Conservation (phyloP, 1,139 yeast genomes). For the Candida anutae region DNA sequence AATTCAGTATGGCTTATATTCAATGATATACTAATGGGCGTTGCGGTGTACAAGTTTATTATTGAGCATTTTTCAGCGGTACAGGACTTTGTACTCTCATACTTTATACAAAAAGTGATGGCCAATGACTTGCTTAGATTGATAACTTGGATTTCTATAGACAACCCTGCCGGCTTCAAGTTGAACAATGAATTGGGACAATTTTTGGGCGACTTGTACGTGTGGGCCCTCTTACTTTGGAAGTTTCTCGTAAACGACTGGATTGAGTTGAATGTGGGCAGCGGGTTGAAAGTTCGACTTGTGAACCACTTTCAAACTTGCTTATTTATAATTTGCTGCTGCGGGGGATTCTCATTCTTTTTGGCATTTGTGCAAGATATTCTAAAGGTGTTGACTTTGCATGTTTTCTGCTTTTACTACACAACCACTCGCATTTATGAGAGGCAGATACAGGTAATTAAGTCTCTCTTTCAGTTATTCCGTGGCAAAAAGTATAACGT, state of each 20-base stretch:
- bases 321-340: conserved; percentile 18
- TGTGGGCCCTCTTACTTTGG: conserved; percentile 83
- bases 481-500: conserved; percentile 86
- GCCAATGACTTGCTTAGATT: conserved; percentile 33
- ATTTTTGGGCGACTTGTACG: conserved; percentile 77
- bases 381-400: conserved; percentile 56
- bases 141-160: conserved; percentile 67
- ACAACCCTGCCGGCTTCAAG: conserved; percentile 91
- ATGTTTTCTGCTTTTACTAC: conserved; percentile 67
- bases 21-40: conserved; percentile 76
- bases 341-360: conserved; percentile 67
- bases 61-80: conserved; percentile 34
- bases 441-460: conserved; percentile 62
- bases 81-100: conserved; percentile 23
- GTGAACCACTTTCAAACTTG: conserved; percentile 2
- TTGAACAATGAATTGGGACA: conserved; percentile 79
- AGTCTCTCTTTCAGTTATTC: conserved; percentile 75
- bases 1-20: conserved; percentile 83
- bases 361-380: conserved; percentile 62
- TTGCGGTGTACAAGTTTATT: conserved; percentile 47
- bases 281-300: conserved; percentile 1
- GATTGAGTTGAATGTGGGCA: conserved; percentile 5
- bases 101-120: conserved; percentile 25
- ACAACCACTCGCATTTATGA: conserved; percentile 73
- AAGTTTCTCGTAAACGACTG: conserved; percentile 15